phyloP scores from a whole-genome alignment of 768 basidiomycete species.

The Panaeolus cyanescens region DNA sequence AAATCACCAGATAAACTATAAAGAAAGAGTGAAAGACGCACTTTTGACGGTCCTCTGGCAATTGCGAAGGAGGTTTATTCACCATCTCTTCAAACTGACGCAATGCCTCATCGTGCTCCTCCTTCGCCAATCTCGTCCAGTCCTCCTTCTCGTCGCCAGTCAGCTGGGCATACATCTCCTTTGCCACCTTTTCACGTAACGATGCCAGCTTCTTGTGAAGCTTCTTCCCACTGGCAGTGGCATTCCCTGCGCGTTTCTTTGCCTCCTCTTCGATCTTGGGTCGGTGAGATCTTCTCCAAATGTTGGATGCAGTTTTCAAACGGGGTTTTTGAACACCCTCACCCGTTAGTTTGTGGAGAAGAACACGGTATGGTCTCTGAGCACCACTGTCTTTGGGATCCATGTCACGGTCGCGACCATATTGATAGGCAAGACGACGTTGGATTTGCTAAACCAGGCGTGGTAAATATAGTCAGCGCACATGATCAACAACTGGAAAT shows the following conservation, averaged over 20 bases:
- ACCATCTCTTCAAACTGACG: neutral
- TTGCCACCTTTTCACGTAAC: conserved; percentile 2
- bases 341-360: conserved; percentile 3
- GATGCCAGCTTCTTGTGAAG: neutral
- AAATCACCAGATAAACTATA: neutral
- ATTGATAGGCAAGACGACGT: conserved; percentile 11
- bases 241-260: neutral
- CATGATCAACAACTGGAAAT: neutral
- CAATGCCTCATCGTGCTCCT: neutral
- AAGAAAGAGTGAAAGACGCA: neutral
- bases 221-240: neutral
- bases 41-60: conserved; percentile 12
- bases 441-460: conserved; percentile 10
- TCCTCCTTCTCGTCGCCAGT: neutral
- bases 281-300: conserved; percentile 8
- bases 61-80: neutral
- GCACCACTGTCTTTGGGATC: conserved; percentile 5
- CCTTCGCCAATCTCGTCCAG: conserved; percentile 1
- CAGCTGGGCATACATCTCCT: conserved; percentile 1
- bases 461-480: neutral
- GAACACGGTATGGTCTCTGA: conserved; percentile 2
- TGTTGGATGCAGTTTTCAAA: conserved; percentile 1
- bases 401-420: neutral
- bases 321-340: neutral
- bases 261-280: conserved; percentile 5